A percentile compares a stretch with the other conserved stretches of the same genome.
Conservation (phyloP, 495 filamentous ascomycete species). For the Hyaloscypha finlandica region DNA sequence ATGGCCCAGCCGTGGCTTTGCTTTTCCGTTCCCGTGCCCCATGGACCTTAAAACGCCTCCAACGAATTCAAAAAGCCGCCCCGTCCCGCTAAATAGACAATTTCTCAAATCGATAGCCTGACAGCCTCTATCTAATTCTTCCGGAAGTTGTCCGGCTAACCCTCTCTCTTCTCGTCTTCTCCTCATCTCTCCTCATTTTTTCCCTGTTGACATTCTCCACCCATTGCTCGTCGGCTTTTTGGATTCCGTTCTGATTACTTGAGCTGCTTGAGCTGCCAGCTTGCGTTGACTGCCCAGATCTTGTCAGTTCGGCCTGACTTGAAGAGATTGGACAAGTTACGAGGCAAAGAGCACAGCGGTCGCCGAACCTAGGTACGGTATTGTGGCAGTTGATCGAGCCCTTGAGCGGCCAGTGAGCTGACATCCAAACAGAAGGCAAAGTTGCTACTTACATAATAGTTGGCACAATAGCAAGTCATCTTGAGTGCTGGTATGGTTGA, state of each 20-base stretch:
- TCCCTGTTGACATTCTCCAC: conserved; percentile 16
- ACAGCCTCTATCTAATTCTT: conserved; percentile 4
- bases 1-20: conserved; percentile 24
- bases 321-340: conserved; percentile 33
- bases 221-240: conserved; percentile 10
- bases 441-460: conserved; percentile 48
- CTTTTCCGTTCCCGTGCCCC: neutral
- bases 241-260: conserved; percentile 4
- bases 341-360: conserved; percentile 45
- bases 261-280: conserved; percentile 1
- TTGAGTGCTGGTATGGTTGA: conserved; percentile 18
- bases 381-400: conserved; percentile 47
- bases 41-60: neutral
- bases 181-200: conserved; percentile 20
- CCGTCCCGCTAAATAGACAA: conserved; percentile 7
- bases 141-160: conserved; percentile 20
- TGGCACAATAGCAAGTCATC: conserved; percentile 53
- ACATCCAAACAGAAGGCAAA: neutral
- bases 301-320: neutral
- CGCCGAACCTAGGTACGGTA: conserved; percentile 45
- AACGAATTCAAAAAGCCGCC: neutral
- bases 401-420: conserved; percentile 28
- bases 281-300: conserved; percentile 13
- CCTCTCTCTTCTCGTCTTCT: conserved; percentile 16
- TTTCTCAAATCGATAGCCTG: neutral